phyloP scores from a whole-genome alignment of 2,329 filamentous ascomycete genomes.

The Macrophomina pseudophaseolina region DNA sequence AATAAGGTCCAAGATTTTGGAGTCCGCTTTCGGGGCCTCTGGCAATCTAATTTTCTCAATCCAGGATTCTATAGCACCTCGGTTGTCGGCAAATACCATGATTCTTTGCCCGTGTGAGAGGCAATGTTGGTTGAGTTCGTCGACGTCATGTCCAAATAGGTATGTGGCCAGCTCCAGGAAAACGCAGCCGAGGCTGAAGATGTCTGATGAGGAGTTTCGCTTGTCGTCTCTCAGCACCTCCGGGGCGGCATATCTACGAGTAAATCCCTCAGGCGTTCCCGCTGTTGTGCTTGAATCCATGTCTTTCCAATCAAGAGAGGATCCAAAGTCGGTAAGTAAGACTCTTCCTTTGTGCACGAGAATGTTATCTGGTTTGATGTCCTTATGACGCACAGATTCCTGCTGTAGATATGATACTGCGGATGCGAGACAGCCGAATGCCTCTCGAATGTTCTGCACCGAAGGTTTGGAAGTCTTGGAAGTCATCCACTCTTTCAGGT shows the following conservation, averaged over 20 bases:
- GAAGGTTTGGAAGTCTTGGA: conserved; percentile 2
- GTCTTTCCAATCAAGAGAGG: conserved; percentile 31
- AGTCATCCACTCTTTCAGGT: conserved; percentile 17
- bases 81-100: background rate
- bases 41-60: background rate
- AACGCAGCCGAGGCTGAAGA: conserved; percentile 1
- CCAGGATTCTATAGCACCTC: background rate
- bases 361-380: conserved; percentile 41
- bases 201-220: background rate
- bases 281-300: conserved; percentile 27
- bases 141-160: background rate
- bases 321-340: conserved; percentile 38
- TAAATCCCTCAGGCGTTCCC: background rate
- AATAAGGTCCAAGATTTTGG: background rate
- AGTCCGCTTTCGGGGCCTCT: background rate
- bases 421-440: conserved; percentile 37
- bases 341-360: conserved; percentile 33
- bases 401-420: conserved; percentile 37
- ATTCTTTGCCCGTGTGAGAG: background rate
- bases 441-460: conserved; percentile 29
- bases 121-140: background rate
- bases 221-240: background rate
- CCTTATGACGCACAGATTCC: conserved; percentile 36
- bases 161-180: background rate
- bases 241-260: background rate